These are phyloP conservation scores for Penicillium freii DNA, from an alignment of 2,329 filamentous ascomycete species.

Conservation along the genomic window DNA sequence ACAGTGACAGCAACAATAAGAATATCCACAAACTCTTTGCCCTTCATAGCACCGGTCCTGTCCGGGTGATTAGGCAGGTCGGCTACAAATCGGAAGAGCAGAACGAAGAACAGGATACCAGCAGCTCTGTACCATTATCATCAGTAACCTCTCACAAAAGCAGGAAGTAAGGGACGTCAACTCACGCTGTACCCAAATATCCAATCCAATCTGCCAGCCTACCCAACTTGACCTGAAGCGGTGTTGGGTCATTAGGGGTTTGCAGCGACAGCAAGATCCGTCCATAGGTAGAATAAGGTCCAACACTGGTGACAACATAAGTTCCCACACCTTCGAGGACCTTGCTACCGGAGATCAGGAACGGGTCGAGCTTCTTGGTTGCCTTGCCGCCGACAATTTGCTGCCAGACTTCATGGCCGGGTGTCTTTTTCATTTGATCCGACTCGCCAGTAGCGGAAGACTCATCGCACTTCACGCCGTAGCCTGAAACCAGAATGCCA, in stretches of 20 bases:
- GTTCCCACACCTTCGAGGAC: conserved; percentile 76
- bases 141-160: conserved; percentile 7
- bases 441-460: conserved; percentile 73
- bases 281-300: conserved; percentile 71
- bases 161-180: neutral
- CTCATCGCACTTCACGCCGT: conserved; percentile 69
- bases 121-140: conserved; percentile 49
- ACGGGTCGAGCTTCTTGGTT: conserved; percentile 61
- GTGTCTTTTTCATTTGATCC: conserved; percentile 67
- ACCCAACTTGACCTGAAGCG: conserved; percentile 73
- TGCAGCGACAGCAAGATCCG: conserved; percentile 72
- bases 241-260: conserved; percentile 71
- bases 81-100: conserved; percentile 82
- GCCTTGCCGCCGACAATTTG: conserved; percentile 54
- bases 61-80: conserved; percentile 55
- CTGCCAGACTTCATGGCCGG: conserved; percentile 59
- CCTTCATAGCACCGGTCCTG: conserved; percentile 66
- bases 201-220: conserved; percentile 74
- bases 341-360: conserved; percentile 77
- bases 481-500: conserved; percentile 65
- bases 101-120: conserved; percentile 76
- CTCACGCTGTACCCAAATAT: conserved; percentile 66
- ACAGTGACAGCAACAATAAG: conserved; percentile 77
- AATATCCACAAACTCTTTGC: conserved; percentile 72
- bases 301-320: conserved; percentile 71